Evolutionary conservation across 2,329 filamentous ascomycete genomes (phyloP), one percentile per base, ranked within the genome.

Genomic region (Penicillium rolfsii): DNA sequence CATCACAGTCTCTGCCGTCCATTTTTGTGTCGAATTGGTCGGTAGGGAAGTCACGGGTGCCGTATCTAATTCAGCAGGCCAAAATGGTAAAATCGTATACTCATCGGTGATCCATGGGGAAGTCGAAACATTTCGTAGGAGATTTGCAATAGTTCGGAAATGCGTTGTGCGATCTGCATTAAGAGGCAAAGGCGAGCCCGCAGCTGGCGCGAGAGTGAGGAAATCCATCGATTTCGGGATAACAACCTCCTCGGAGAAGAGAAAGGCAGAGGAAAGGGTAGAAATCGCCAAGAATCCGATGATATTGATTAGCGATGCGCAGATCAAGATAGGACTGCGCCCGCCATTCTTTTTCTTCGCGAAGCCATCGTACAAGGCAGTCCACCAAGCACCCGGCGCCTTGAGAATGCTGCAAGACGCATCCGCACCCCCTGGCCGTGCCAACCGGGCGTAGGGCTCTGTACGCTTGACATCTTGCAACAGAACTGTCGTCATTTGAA

Each of bases 61-160:
- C 19, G 19, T 22, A 22, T 22, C 19, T 22, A 59, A n/a, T 6
- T 26, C 14, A 5, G 61, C 35, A 0, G 70, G 71, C 69, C 70
- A 72, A 26, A 72, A 67, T 0, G 71, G 71, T 3, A 70, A 50
- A 5, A 70, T 58, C 0, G 65, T 65, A 53, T 70, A 71, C 3
- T 66, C 38, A 48, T 73, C 64, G 1, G 66, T 67, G 14, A 72
- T 67, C 71, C 71, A 73, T 0, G 69, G 67, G 0, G 71, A 73
- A 4, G 71, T 73, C 5, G 70, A 67, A 0, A 70, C 64, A 55
- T 71, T 70, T 19, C 68, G 69, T 0, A 73, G 48, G 0, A 71
- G 54, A 46, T 69, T 65, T 6, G 66, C 61, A 19, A 71, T 67
- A 0, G 67, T 67, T 2, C 70, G 67, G 22, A 73, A 71, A 28